Evolutionary conservation across 225 moss, liverwort and hornwort species (phyloP), one percentile per base, ranked within the genome.

Genomic region (Ulota crispa): DNA sequence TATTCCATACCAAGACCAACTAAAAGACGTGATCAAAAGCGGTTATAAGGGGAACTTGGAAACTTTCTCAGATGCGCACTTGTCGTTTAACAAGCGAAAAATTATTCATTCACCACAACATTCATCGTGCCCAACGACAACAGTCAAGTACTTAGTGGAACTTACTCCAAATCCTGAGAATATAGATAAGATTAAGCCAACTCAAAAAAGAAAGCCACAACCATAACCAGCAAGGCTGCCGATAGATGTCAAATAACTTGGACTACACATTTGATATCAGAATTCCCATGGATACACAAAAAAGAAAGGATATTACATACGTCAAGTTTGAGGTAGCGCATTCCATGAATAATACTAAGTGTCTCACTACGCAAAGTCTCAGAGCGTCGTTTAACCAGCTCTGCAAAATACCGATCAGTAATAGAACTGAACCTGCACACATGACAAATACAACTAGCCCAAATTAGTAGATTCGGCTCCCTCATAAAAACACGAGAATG

Each of bases 241-340:
- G 65, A 67, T 45, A 63, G 50, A 50, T 65, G n/a, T 73, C 47
- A 77, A 63, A 54, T 41, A 71, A 76, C 15, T 39, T n/a, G 28
- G 9, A 73, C 54, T 42, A 61, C 37, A 82, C 55, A 80, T 69
- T 63, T 14, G 47, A 72, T 54, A 30, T 67, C 61, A 55, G 45
- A 41, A 26, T 76, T 53, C 64, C 77, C 61, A 66, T 36, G 20
- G 23, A 72, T 73, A 67, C 42, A 61, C 21, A 81, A 78, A 68
- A 70, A 45, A 68, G 59, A 53, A 73, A 73, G 68, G 47, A 70
- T 54, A 81, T 79, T 80, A 70, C 80, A 78, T 88, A 99, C 99
- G 85, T 93, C 96, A 75, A 99, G 99, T 87, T 96, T 96, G 73
- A 99, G 93, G 82, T 96, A 96, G 78, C 99, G 99, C 94, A 99